phyloP scores from a whole-genome alignment of 352 stramenopile species.

The Phytopythium boreale region DNA sequence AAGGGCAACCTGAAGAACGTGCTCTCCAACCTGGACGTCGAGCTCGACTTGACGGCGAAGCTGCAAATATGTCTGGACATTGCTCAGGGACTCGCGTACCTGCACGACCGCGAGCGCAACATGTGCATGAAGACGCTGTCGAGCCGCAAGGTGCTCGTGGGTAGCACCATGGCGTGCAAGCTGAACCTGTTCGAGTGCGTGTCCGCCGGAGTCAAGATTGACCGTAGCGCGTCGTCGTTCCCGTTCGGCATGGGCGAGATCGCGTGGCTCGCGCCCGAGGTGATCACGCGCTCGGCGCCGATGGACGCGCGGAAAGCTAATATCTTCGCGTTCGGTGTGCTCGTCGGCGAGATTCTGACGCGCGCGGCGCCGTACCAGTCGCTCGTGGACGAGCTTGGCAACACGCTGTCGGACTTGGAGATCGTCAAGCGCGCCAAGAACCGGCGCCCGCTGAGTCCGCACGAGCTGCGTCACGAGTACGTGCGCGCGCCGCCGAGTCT shows the following conservation, averaged over 20 bases:
- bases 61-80: conserved; percentile 69
- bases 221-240: conserved; percentile 2
- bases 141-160: conserved; percentile 57
- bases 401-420: conserved; percentile 53
- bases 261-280: conserved; percentile 48
- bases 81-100: conserved; percentile 52
- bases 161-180: conserved; percentile 46
- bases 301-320: conserved; percentile 52
- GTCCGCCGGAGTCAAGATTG: conserved; percentile 31
- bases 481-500: conserved; percentile 35
- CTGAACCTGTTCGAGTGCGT: conserved; percentile 58
- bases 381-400: conserved; percentile 40
- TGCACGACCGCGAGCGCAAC: conserved; percentile 52
- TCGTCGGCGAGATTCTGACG: conserved; percentile 62
- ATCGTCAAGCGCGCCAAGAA: conserved; percentile 32
- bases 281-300: conserved; percentile 39
- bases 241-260: conserved; percentile 50
- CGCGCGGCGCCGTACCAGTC: conserved; percentile 42
- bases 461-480: conserved; percentile 44
- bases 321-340: conserved; percentile 63
- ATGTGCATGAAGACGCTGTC: conserved; percentile 47
- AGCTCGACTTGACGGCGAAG: conserved; percentile 52
- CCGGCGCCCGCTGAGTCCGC: conserved; percentile 32
- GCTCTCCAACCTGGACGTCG: conserved; percentile 47
- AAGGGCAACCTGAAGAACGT: conserved; percentile 64